Evolutionary conservation across 192 early-diverging fungal species (phyloP).

Genomic region (Coemansia sp.): DNA sequence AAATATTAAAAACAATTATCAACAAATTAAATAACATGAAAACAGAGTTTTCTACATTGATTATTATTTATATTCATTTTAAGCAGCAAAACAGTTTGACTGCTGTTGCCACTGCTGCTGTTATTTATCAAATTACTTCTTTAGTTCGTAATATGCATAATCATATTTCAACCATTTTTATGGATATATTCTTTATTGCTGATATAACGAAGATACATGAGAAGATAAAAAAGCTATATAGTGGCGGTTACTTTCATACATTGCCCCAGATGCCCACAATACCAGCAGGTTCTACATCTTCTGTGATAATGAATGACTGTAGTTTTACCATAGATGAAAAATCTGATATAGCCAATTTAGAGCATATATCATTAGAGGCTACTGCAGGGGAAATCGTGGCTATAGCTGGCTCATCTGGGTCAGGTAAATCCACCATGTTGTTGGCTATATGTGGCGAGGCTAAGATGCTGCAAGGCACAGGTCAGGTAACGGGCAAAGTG

Average conservation of each 20-base stretch:
- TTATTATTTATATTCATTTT: constrained; percentile 12
- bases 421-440: constrained; percentile 59
- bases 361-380: constrained; percentile 4
- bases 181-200: neutral
- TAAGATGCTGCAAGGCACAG: constrained; percentile 64
- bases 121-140: constrained; percentile 8
- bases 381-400: constrained; percentile 33
- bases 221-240: neutral
- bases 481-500: constrained; percentile 62
- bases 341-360: constrained; percentile 10
- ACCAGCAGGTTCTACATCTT: constrained; percentile 11
- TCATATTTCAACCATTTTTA: neutral
- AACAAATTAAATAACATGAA: neutral
- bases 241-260: neutral
- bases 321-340: constrained; percentile 8
- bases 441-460: constrained; percentile 68
- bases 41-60: neutral
- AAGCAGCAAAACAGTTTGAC: neutral
- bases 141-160: neutral
- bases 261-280: neutral
- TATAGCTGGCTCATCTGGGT: constrained; percentile 57
- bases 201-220: neutral
- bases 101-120: constrained; percentile 12
- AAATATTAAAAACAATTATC: constrained; percentile 4
- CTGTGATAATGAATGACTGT: neutral